phyloP scores from a whole-genome alignment of 306 rosid genomes.

The Vicia faba region DNA sequence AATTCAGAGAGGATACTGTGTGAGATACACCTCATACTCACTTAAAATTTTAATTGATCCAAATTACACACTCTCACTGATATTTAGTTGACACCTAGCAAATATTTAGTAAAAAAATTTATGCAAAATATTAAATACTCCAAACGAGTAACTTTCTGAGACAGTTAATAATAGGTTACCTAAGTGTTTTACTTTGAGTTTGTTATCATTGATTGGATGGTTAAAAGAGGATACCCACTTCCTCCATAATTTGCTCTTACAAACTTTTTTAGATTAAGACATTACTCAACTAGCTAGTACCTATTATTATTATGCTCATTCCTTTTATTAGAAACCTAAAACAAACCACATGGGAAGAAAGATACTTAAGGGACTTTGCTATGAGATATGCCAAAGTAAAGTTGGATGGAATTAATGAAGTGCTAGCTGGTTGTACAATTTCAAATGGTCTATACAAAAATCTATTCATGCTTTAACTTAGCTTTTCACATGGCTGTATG shows the following conservation, averaged over 20 bases:
- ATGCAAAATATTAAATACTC: neutral
- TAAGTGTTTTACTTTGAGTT: conserved; percentile 38
- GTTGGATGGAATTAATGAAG: conserved; percentile 35
- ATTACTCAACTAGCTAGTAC: conserved; percentile 25
- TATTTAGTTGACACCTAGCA: conserved; percentile 33
- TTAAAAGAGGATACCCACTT: conserved; percentile 57
- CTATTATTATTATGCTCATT: conserved; percentile 31
- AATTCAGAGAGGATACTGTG: too few relatives aligned
- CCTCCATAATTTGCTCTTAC: conserved; percentile 44
- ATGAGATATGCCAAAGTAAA: conserved; percentile 29
- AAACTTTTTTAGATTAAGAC: conserved; percentile 39
- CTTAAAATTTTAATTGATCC: too few relatives aligned
- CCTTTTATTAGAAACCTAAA: conserved; percentile 35
- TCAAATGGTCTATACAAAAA: conserved; percentile 37
- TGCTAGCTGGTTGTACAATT: conserved; percentile 26
- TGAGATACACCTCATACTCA: too few relatives aligned
- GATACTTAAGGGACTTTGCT: conserved; percentile 26
- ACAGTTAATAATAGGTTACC: conserved; percentile 1
- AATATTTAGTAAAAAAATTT: neutral
- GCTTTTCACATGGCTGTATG: conserved; percentile 44
- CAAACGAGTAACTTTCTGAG: conserved; percentile 12
- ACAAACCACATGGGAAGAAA: conserved; percentile 42
- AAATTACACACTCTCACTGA: conserved; percentile 29
- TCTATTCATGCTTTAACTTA: conserved; percentile 32
- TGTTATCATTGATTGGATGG: conserved; percentile 47